Evolutionary conservation across 2,329 filamentous ascomycete genomes (phyloP).

Genomic region (Fusarium robinianum): DNA sequence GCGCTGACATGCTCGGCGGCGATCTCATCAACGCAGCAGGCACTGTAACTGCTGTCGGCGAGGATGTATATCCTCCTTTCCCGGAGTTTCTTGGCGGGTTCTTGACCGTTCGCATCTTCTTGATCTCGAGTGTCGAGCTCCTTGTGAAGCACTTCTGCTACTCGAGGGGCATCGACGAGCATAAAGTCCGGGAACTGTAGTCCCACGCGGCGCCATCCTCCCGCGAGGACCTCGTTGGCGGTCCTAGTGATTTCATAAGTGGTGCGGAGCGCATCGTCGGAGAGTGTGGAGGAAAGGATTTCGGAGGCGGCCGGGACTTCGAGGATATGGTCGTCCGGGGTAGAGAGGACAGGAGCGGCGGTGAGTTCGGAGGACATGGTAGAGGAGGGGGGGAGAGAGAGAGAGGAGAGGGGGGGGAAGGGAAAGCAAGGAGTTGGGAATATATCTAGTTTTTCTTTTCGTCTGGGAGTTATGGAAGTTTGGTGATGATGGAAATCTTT

Average conservation of each 20-base stretch:
- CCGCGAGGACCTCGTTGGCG: slow-evolving; percentile 71
- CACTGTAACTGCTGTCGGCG: slow-evolving; percentile 94
- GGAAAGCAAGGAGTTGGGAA: too few relatives aligned
- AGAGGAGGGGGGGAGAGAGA: slow-evolving; percentile 3
- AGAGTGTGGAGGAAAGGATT: slow-evolving; percentile 40
- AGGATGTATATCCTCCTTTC: slow-evolving; percentile 72
- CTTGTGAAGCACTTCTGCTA: slow-evolving; percentile 62
- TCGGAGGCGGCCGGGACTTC: slow-evolving; percentile 53
- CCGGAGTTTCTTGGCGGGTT: slow-evolving; percentile 5
- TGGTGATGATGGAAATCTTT: slow-evolving; percentile 22
- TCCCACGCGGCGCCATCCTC: slow-evolving; percentile 75
- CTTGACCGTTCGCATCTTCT: too few relatives aligned
- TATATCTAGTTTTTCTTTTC: slow-evolving; percentile 11
- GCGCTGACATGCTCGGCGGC: slow-evolving; percentile 92
- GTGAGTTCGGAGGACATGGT: slow-evolving; percentile 54
- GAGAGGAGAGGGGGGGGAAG: too few relatives aligned
- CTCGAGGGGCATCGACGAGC: slow-evolving; percentile 81
- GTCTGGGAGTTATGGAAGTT: too few relatives aligned
- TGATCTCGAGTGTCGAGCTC: slow-evolving; percentile 32
- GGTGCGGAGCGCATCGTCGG: slow-evolving; percentile 70
- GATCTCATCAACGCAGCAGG: slow-evolving; percentile 96
- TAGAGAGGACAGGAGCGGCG: slow-evolving; percentile 64
- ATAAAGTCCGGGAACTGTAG: slow-evolving; percentile 97
- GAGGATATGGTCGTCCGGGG: slow-evolving; percentile 63
- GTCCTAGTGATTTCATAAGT: slow-evolving; percentile 89